Evolutionary conservation across 805 yeast genomes (phyloP), one percentile per base, ranked within the genome.

Genomic region (Saturnispora saitoi): DNA sequence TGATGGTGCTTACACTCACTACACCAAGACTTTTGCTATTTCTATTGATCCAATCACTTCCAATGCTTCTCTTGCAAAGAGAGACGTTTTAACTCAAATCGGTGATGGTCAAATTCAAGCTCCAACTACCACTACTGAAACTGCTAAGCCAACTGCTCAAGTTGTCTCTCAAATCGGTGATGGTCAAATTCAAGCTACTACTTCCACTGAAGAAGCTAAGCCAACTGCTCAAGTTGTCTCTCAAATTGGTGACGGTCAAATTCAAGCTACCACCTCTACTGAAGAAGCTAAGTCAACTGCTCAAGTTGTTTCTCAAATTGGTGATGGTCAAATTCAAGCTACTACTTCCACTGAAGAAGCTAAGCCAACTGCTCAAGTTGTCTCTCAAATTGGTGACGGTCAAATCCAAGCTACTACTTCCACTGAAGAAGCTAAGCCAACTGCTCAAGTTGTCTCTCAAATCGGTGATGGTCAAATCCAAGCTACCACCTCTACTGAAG

Each of bases 1-100:
- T 26, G 57, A 56, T 10, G 78, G 79, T 61, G 82, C 81, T 53
- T 34, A 48, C 45, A 56, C 73, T 48, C 79, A 78, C 57, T 80
- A 78, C 73, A 51, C 77, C 32, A 63, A 69, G 47, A 63, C 76
- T 44, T 85, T 85, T 61, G 95, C 90, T 70, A 83, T 85, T 58
- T 83, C 84, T 52, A 79, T 84, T 56, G 70, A 73, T 55, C 77
- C 86, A 52, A 59, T 77, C 43, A 47, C 50, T n/a, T 43, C 56
- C 11, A 29, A 54, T n/a, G 39, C 55, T n/a, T 17, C 42, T 26
- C 8, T 45, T 9, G 38, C 54, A 49, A 60, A 60, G 54, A 63
- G 63, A 62, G 49, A 50, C 32, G 55, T 67, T 36, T 58, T 66
- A 32, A 62, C 56, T 44, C 67, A 47, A 58, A 78, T 79, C 49